Conservation (phyloP, 164 flowering plant genomes). For the Stephania yunnanensis region DNA sequence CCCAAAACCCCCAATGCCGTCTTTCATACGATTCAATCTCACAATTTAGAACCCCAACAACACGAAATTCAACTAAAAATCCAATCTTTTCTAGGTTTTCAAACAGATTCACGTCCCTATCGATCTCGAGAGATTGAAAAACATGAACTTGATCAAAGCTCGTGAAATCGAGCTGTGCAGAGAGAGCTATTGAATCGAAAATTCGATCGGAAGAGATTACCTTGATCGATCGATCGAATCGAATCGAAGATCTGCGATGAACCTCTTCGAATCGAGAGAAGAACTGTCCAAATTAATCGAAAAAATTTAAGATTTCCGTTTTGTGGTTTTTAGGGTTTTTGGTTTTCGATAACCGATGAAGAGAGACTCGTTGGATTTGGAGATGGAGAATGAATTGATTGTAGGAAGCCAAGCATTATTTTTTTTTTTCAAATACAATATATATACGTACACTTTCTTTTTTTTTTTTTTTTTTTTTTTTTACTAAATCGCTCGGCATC, state of each 20-base stretch:
- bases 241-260: background rate
- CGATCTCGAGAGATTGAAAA: background rate
- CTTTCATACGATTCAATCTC: background rate
- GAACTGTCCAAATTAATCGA: too few species aligned
- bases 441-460: too few species aligned
- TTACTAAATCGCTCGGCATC: too few species aligned
- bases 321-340: too few species aligned
- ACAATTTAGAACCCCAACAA: background rate
- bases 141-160: background rate
- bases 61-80: background rate
- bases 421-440: too few species aligned
- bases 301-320: too few species aligned
- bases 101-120: background rate
- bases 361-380: too few species aligned
- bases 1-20: background rate
- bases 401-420: too few species aligned
- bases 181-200: background rate
- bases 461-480: too few species aligned
- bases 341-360: too few species aligned
- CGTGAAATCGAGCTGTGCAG: background rate
- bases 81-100: background rate
- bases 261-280: too few species aligned
- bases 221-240: background rate
- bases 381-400: too few species aligned
- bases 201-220: constrained; percentile 1